A percentile compares a stretch with the other conserved stretches of the same genome.
Evolutionary conservation across 78 protist genomes (phyloP).

Genomic region (Goniomonas avonlea): DNA sequence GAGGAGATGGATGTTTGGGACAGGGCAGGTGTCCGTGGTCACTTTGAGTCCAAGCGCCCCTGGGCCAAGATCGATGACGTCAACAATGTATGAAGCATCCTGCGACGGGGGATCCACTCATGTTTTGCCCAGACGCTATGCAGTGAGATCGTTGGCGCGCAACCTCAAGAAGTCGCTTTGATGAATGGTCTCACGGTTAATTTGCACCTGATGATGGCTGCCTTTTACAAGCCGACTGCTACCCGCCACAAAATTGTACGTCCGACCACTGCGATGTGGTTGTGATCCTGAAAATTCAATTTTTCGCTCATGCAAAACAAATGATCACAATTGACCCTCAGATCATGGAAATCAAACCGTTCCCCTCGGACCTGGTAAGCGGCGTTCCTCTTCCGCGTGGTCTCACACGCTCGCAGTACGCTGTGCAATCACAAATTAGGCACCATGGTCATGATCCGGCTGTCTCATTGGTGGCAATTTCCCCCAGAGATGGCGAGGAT

Average conservation of each 20-base stretch:
- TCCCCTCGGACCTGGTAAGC: constrained; percentile 80
- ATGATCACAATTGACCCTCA: too few species aligned
- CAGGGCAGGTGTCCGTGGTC: constrained; percentile 40
- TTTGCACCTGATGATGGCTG: constrained; percentile 66
- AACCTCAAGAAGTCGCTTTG: background rate
- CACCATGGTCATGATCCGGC: constrained; percentile 59
- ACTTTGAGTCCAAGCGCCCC: constrained; percentile 48
- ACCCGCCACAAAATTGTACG: constrained; percentile 66
- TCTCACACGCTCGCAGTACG: background rate
- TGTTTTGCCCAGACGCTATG: too few species aligned
- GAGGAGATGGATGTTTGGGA: constrained; percentile 51
- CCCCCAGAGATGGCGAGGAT: constrained; percentile 50
- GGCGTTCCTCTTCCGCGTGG: background rate
- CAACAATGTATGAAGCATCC: background rate
- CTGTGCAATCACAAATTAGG: constrained; percentile 41
- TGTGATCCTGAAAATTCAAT: too few species aligned
- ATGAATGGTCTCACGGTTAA: constrained; percentile 81
- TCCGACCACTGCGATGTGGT: too few species aligned
- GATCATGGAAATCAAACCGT: constrained; percentile 74
- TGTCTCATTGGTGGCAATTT: constrained; percentile 37
- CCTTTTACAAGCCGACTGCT: constrained; percentile 76
- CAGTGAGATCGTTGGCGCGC: constrained; percentile 10
- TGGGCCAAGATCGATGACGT: constrained; percentile 77
- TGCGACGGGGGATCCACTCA: background rate
- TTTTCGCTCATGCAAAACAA: too few species aligned